A percentile compares a stretch with the other conserved stretches of the same genome.
phyloP scores from a whole-genome alignment of 768 basidiomycete species.

The Lyophyllum shimeji region DNA sequence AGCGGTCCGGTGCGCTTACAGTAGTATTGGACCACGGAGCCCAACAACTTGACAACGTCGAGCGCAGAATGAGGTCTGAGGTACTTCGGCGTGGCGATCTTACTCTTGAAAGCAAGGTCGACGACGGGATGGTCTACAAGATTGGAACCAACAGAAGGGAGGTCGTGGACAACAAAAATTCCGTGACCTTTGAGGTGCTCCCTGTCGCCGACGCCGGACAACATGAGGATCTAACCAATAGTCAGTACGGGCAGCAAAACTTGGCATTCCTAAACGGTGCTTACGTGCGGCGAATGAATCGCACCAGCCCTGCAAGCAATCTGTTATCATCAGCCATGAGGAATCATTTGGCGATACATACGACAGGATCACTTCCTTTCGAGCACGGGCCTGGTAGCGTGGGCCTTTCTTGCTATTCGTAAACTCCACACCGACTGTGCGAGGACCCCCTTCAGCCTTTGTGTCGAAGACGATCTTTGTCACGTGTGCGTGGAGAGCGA shows the following conservation, averaged over 20 bases:
- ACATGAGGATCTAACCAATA: constrained; percentile 53
- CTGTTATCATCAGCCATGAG: background rate
- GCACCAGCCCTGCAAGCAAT: constrained; percentile 51
- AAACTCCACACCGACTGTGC: constrained; percentile 60
- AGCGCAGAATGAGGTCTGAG: constrained; percentile 31
- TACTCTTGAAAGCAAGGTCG: constrained; percentile 54
- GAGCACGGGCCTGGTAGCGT: constrained; percentile 42
- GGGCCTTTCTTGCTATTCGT: constrained; percentile 30
- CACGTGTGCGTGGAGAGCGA: constrained; percentile 51
- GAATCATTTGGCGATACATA: constrained; percentile 17
- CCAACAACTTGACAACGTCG: constrained; percentile 26
- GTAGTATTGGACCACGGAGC: constrained; percentile 40
- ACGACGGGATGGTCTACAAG: constrained; percentile 72
- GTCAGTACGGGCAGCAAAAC: background rate
- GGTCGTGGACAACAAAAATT: constrained; percentile 60
- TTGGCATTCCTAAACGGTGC: constrained; percentile 6
- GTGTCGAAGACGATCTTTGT: constrained; percentile 52
- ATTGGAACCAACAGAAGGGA: constrained; percentile 74
- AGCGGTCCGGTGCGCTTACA: constrained; percentile 49
- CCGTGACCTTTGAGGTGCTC: constrained; percentile 49
- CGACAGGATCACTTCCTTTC: constrained; percentile 60
- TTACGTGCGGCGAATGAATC: constrained; percentile 60
- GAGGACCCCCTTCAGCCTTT: constrained; percentile 26
- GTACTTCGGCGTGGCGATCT: constrained; percentile 42
- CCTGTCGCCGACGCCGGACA: constrained; percentile 77